Evolutionary conservation across 1,284 basidiomycete genomes (phyloP), one percentile per base, ranked within the genome.

Genomic region (Amylostereum chailletii): DNA sequence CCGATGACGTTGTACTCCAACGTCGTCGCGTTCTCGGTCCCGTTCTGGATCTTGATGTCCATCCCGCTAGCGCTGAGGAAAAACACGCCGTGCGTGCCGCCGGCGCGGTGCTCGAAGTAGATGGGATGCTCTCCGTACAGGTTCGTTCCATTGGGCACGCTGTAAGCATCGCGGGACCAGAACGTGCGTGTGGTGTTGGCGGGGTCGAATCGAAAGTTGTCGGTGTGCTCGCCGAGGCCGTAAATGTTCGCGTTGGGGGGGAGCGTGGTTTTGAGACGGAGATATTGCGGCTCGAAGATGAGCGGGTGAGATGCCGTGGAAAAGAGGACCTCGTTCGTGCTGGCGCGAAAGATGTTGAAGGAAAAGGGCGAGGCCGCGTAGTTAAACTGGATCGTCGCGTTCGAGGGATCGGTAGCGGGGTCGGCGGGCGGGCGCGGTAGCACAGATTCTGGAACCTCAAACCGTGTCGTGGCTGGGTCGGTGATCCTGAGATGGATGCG

Each of bases 201-300:
- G 0, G 76, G 73, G 31, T 81, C 69, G 11, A 87, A 73, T 29
- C 76, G 75, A 72, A 86, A 86, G 0, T 75, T 60, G 50, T 85
- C 76, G 5, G 83, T 80, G 62, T 85, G 80, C 60, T 90, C 86
- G 26, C 86, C 87, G 3, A 90, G 72, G 2, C 88, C 88, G 57
- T 89, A 90, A 49, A 90, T 75, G 64, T 90, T 86, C 40, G 86
- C 77, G 37, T 76, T 66, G 5, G 60, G 48, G 1, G 80, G 78
- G 1, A 83, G 62, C 49, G 54, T 59, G 29, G 79, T 81, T 63
- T 81, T 81, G 49, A 88, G 62, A 51, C 86, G 84, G 11, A 90
- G 70, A 60, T 87, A 90, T 62, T 90, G 88, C 10, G 83, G 78
- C 60, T 90, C 86, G 56, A 86, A 88, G 55, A 90, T 78, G 59